Base-by-base conservation (phyloP, 805 yeast genomes). In the Suhomyces sp. region DNA sequence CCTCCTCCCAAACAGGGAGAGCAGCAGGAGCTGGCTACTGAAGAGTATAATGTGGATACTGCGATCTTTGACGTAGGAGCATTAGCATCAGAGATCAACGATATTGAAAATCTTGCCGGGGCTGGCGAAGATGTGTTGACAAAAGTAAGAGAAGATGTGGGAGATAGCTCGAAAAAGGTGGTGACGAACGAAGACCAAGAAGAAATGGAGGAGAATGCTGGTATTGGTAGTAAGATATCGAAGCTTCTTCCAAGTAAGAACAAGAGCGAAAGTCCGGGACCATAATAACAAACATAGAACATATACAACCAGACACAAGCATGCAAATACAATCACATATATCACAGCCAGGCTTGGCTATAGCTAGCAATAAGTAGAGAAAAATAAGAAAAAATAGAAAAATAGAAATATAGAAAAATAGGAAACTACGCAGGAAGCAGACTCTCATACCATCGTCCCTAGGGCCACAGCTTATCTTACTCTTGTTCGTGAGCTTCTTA, bases 41-140 rank as follows among this genome's bases (percentile, higher is more conserved):
- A 59, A 33, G 67, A 62, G 45, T 58, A 58, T 45, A 52, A 58
- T 42, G 48, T 19, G 1, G 46, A 42, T n/a, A 22, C 17, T 58
- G 67, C 68, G 8, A 70, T 77, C 1, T 81, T 81, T 60, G 80
- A 81, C 57, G 70, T 81, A 13, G 69, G 64, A 44, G 80, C 80
- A 1, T 61, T 81, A 46, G 60, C 63, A 50, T 58, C 69, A 33
- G 83, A 81, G 59, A 77, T 80, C 40, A 65, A 69, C 17, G 78
- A 72, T 40, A 76, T 81, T 17, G 81, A 78, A 51, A 58, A 63
- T 27, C 63, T 73, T 40, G 75, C 76, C 0, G 57, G 59, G 2
- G 59, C 58, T 26, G 52, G 50, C 41, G 54, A 59, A 22, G 56
- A 52, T 4, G 53, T 57, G 7, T 50, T 66, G 17, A 56, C 58